These are phyloP conservation scores for Trypanosoma grayi DNA, from an alignment of 208 protist species.

Conservation along the genomic window DNA sequence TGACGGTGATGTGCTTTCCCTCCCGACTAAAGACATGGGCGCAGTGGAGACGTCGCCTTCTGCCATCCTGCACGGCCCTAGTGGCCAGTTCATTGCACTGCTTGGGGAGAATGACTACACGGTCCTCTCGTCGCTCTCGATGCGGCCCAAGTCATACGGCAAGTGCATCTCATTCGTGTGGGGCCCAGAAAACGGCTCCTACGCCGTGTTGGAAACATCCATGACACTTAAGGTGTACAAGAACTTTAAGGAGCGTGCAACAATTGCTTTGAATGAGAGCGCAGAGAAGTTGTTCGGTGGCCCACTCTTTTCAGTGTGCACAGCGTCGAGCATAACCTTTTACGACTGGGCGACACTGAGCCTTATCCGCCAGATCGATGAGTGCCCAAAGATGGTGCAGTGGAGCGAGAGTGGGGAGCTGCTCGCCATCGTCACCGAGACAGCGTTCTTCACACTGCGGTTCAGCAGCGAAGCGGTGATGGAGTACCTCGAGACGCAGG, in stretches of 20 bases:
- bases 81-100: conserved; percentile 95
- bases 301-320: conserved; percentile 89
- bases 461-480: conserved; percentile 90
- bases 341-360: conserved; percentile 96
- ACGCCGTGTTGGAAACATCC: conserved; percentile 91
- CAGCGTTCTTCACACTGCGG: conserved; percentile 93
- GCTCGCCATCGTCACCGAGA: conserved; percentile 87
- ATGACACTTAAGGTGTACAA: conserved; percentile 94
- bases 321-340: conserved; percentile 83
- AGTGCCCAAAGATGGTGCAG: conserved; percentile 78
- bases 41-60: conserved; percentile 93
- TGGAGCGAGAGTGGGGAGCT: conserved; percentile 94
- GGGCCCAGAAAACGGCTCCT: conserved; percentile 85
- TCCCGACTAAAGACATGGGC: conserved; percentile 93
- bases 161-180: conserved; percentile 96
- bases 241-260: conserved; percentile 94
- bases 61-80: conserved; percentile 91
- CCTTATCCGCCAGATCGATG: conserved; percentile 95
- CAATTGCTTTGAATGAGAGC: conserved; percentile 57
- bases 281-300: conserved; percentile 87
- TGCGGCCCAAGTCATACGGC: conserved; percentile 97
- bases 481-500: conserved; percentile 62
- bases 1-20: conserved; percentile 70
- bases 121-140: conserved; percentile 96
- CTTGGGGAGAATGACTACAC: conserved; percentile 97